Evolutionary conservation across 768 basidiomycete species (phyloP), one percentile per base, ranked within the genome.

Genomic region (Leccinum obscurum): DNA sequence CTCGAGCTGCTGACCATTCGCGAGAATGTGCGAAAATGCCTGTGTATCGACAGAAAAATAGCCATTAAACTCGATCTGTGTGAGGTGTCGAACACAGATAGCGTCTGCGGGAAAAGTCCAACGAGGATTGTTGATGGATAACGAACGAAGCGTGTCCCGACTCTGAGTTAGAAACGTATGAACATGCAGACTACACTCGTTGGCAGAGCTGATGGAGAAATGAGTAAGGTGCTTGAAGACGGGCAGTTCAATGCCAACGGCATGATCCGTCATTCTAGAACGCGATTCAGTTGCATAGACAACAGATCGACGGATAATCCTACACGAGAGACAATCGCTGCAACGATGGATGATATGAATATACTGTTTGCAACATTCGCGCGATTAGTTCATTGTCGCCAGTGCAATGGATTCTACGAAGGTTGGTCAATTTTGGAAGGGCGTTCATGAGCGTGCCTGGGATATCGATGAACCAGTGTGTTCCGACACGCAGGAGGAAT

Each of bases 361-460:
- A 83, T 15, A 90, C 70, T 5, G 84, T 78, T 6, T 79, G 77
- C 34, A 88, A 70, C 28, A 88, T 77, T 2, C 81, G 78, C 9
- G 76, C 65, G 50, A 88, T 80, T 39, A 83, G 78, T 17, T 85
- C 83, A 41, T 76, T 78, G 1, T 80, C 75, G 17, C 86, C 85
- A n/a, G 81, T 80, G 49, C 87, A 83, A 67, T 85, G 83, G 3
- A 87, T 80, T 58, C 84, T 85, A 32, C 81, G 77, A 37, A 90
- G 75, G 63, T 84, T 87, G 54, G 73, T 71, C 30, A 90, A 69
- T 66, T 85, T 86, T 9, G 87, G 86, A 10, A 90, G 75, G 3
- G 86, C 85, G 50, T 89, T 90, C 20, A 83, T 80, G 56, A 90
- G 74, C 83, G 90, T 89, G 28, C 86, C 87, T 87, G 24, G 0